Evolutionary conservation across 345 rosid species (phyloP).

Genomic region (Hibiscus syriacus): DNA sequence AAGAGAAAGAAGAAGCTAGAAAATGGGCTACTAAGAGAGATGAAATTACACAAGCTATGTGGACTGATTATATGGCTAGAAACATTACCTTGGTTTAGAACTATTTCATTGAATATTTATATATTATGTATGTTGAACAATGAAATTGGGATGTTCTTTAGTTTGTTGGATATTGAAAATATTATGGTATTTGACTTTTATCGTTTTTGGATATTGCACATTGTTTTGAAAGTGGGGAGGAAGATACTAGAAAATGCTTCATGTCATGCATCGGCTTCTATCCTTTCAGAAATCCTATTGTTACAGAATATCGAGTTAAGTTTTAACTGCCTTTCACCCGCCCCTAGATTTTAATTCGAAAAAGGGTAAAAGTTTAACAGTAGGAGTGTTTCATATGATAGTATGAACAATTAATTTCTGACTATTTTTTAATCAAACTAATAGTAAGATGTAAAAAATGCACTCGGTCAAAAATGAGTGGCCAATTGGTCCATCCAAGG

Average conservation of each 20-base stretch:
- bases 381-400: not conserved
- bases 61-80: no score
- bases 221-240: no score
- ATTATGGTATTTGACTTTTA: no score
- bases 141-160: no score
- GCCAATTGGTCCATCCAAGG: not conserved
- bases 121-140: no score
- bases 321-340: not conserved
- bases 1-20: no score
- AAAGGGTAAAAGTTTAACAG: not conserved
- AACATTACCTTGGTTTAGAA: no score
- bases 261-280: not conserved
- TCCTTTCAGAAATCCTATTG: not conserved
- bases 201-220: no score
- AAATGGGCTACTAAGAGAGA: no score
- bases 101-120: no score
- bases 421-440: not conserved
- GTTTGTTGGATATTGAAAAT: no score
- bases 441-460: not conserved
- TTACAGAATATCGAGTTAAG: not conserved
- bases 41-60: no score
- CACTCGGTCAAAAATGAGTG: not conserved
- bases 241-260: not conserved
- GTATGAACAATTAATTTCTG: not conserved
- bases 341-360: not conserved